Percentiles rank a stretch among this genome's conserved stretches.
These are phyloP conservation scores for Penicillium sp. DNA, from an alignment of 2,329 filamentous ascomycete genomes.

Conservation along the genomic window DNA sequence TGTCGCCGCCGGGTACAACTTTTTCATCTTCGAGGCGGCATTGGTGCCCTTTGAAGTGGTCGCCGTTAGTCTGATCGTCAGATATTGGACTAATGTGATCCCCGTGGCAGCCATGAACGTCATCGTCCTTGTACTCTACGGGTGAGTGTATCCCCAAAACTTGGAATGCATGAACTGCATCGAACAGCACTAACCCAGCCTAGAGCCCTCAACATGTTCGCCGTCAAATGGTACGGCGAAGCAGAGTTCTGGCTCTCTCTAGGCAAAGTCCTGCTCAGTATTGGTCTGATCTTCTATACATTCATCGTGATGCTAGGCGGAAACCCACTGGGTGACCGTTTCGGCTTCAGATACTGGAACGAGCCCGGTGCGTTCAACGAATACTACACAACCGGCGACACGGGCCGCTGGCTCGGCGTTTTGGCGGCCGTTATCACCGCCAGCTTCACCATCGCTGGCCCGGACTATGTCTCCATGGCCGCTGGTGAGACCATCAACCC, in stretches of 20 bases:
- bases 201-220: conserved; percentile 65
- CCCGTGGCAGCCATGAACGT: conserved; percentile 51
- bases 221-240: conserved; percentile 74
- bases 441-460: conserved; percentile 67
- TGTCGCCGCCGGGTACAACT: conserved; percentile 53
- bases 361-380: conserved; percentile 70
- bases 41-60: conserved; percentile 57
- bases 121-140: conserved; percentile 48
- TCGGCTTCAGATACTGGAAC: conserved; percentile 71
- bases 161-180: neutral
- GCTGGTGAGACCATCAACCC: conserved; percentile 74
- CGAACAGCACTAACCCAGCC: neutral
- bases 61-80: conserved; percentile 53
- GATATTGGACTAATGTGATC: conserved; percentile 52
- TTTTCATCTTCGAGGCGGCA: conserved; percentile 54
- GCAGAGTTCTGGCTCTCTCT: conserved; percentile 74
- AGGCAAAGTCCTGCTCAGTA: conserved; percentile 71
- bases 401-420: conserved; percentile 77
- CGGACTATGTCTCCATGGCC: conserved; percentile 66
- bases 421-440: conserved; percentile 73
- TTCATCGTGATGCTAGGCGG: conserved; percentile 83
- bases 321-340: conserved; percentile 70
- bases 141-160: conserved; percentile 31
- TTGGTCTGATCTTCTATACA: conserved; percentile 73
- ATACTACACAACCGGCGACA: conserved; percentile 62